A percentile compares a stretch with the other conserved stretches of the same genome.
Evolutionary conservation across 2,329 filamentous ascomycete genomes (phyloP).

Genomic region (Ustulina deusta): DNA sequence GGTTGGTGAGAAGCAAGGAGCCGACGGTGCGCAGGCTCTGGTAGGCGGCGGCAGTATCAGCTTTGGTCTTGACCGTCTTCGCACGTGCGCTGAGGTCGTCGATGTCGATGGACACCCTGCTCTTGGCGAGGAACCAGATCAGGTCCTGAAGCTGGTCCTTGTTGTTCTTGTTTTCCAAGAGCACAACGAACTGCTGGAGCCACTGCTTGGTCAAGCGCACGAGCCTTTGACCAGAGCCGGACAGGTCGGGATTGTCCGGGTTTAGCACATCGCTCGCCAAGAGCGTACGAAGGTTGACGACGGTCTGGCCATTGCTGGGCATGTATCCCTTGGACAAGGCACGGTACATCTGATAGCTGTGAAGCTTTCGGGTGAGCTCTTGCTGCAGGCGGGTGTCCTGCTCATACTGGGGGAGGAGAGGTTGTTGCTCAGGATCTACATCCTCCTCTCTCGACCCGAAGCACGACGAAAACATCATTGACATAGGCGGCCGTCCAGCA

Average conservation of each 20-base stretch:
- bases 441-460: constrained; percentile 67
- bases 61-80: constrained; percentile 72
- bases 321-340: constrained; percentile 87
- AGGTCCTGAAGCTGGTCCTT: constrained; percentile 91
- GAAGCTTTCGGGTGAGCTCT: constrained; percentile 86
- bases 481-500: neutral
- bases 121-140: constrained; percentile 83
- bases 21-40: constrained; percentile 85
- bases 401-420: constrained; percentile 83
- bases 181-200: constrained; percentile 83
- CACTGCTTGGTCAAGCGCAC: constrained; percentile 78
- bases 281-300: constrained; percentile 82
- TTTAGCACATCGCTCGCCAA: constrained; percentile 83
- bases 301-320: constrained; percentile 88
- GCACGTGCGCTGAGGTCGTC: constrained; percentile 72
- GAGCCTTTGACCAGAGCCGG: constrained; percentile 79
- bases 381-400: constrained; percentile 84
- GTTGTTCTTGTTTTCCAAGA: constrained; percentile 84
- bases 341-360: constrained; percentile 90
- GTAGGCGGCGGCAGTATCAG: constrained; percentile 80
- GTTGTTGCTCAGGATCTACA: constrained; percentile 74
- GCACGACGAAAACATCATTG: constrained; percentile 68
- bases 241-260: constrained; percentile 78
- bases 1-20: constrained; percentile 87
- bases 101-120: constrained; percentile 76